Evolutionary conservation across 2,329 filamentous ascomycete species (phyloP).

Genomic region (Alternaria solani): DNA sequence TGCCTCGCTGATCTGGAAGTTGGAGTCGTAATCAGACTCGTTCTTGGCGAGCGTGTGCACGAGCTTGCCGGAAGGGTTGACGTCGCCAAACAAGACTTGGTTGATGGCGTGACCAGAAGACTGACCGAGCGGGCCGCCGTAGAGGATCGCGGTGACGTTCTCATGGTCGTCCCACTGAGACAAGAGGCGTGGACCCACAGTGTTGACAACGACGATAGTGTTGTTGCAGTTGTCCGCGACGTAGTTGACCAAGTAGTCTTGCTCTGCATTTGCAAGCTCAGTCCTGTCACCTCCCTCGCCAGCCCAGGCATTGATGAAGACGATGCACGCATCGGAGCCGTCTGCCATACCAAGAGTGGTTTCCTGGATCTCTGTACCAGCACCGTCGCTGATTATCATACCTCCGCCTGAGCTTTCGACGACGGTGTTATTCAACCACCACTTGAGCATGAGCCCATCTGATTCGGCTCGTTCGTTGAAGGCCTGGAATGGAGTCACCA

Average conservation of each 20-base stretch:
- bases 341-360: conserved; percentile 14
- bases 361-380: conserved; percentile 16
- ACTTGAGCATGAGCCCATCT: conserved; percentile 21
- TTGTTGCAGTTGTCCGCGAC: not conserved
- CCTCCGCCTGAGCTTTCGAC: conserved; percentile 8
- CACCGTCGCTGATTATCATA: conserved; percentile 15
- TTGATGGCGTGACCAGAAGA: not conserved
- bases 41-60: not conserved
- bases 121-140: not conserved
- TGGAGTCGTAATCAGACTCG: not conserved
- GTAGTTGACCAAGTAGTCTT: not conserved
- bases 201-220: not conserved
- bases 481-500: not conserved
- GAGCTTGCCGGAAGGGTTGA: not conserved
- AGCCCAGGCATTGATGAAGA: not conserved
- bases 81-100: not conserved
- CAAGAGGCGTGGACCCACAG: not conserved
- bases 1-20: not conserved
- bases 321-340: not conserved
- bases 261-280: not conserved
- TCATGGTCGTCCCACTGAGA: not conserved
- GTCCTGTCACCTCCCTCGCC: not conserved
- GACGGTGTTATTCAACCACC: conserved; percentile 22
- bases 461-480: conserved; percentile 6
- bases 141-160: not conserved